Evolutionary conservation across 1,284 basidiomycete species (phyloP).

Genomic region (Naganishia albida): DNA sequence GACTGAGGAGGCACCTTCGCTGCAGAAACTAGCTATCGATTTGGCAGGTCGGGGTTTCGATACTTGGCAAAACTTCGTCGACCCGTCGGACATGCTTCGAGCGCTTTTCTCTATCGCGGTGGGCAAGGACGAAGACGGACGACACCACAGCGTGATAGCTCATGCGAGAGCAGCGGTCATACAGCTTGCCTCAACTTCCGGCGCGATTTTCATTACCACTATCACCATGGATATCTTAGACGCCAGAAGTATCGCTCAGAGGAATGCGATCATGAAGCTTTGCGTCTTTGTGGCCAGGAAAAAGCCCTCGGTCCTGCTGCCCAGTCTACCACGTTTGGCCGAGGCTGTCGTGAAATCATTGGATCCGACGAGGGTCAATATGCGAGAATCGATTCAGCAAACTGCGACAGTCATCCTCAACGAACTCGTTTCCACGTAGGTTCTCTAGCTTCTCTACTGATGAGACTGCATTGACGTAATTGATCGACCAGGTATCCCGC

Average conservation of each 20-base stretch:
- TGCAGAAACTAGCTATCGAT: slow-evolving; percentile 75
- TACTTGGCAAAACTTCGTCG: slow-evolving; percentile 91
- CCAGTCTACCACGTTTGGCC: slow-evolving; percentile 80
- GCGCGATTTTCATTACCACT: slow-evolving; percentile 92
- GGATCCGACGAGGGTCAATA: slow-evolving; percentile 81
- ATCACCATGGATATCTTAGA: slow-evolving; percentile 86
- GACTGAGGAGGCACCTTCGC: slow-evolving; percentile 61
- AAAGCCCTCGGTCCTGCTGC: slow-evolving; percentile 81
- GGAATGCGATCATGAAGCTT: slow-evolving; percentile 87
- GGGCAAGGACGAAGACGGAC: slow-evolving; percentile 70
- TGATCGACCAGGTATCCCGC: slow-evolving; percentile 71
- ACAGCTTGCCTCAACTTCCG: slow-evolving; percentile 79
- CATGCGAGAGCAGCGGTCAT: slow-evolving; percentile 77
- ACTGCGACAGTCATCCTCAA: slow-evolving; percentile 91
- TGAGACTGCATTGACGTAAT: slow-evolving; percentile 3
- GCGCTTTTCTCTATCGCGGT: slow-evolving; percentile 81
- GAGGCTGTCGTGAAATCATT: slow-evolving; percentile 96
- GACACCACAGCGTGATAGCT: slow-evolving; percentile 46
- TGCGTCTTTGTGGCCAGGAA: slow-evolving; percentile 92
- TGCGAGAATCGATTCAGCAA: slow-evolving; percentile 83
- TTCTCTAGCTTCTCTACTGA: not conserved
- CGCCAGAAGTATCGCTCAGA: slow-evolving; percentile 72
- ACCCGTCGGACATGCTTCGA: slow-evolving; percentile 85
- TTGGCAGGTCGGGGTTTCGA: slow-evolving; percentile 85
- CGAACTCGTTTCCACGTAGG: slow-evolving; percentile 82